A percentile compares a stretch with the other conserved stretches of the same genome.
phyloP scores from a whole-genome alignment of 805 yeast species.

The Pichia insulana region DNA sequence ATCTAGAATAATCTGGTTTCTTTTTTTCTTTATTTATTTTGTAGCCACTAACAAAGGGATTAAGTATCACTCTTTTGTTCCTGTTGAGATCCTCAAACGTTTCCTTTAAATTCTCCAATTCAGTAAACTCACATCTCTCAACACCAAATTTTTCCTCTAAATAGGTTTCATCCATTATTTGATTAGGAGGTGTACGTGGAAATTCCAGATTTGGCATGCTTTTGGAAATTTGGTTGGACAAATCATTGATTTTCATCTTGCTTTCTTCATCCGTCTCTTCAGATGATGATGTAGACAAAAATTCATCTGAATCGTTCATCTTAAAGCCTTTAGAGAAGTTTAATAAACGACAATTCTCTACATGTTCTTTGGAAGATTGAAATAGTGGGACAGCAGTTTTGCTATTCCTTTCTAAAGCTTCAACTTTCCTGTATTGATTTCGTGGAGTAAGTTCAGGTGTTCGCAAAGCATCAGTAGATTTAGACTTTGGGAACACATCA shows the following conservation, averaged over 20 bases:
- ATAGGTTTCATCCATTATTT: slow-evolving; percentile 27
- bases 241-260: not conserved
- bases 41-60: slow-evolving; percentile 23
- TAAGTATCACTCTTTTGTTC: slow-evolving; percentile 7
- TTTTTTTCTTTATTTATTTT: not conserved
- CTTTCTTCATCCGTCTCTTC: not conserved
- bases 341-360: not conserved
- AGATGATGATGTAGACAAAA: not conserved
- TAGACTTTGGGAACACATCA: not conserved
- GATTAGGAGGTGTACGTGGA: slow-evolving; percentile 32
- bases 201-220: not conserved
- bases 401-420: not conserved
- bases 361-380: not conserved
- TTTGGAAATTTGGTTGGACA: not conserved
- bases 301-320: not conserved
- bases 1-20: slow-evolving; percentile 15
- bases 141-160: slow-evolving; percentile 22
- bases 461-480: slow-evolving; percentile 1
- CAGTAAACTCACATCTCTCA: slow-evolving; percentile 15
- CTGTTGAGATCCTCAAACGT: slow-evolving; percentile 10
- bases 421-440: slow-evolving; percentile 3
- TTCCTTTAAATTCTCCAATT: slow-evolving; percentile 13
- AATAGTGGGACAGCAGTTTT: not conserved
- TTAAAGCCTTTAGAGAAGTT: not conserved
- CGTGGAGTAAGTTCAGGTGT: slow-evolving; percentile 15